Base-by-base conservation (phyloP, 1,284 basidiomycete species). In the Microbotryomycetes sp. region DNA sequence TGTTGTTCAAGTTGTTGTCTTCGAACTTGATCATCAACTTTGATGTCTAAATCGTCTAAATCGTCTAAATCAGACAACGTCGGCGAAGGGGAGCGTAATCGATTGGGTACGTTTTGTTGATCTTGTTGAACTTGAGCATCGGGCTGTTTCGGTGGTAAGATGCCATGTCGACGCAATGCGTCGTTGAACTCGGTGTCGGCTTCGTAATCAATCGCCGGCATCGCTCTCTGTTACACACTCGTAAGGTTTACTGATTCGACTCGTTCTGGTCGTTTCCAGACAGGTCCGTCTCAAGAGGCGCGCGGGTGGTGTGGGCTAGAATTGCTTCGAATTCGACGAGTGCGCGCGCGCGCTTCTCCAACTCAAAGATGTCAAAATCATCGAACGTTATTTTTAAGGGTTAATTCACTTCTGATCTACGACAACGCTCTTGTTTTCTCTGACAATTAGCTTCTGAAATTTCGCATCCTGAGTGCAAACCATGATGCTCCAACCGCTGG, bases 141-240 rank as follows among this genome's bases (percentile, higher is more conserved):
- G 31, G 31, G 70, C 70, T 58, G 25, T 31, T 52, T 47, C 19
- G 66, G 66, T 19, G 92, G 90, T 23, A 96, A 78, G 71, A 96
- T 93, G 45, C 92, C 92, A 72, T 92, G 84, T 71, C 89, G 89
- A 60, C 92, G 88, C 9, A 96, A 83, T 31, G 88, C 88, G 74
- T 93, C 92, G 77, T 96, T 93, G 77, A 69, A 69, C 57, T 69
- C 67, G 32, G 67, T 69, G 58, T 69, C 67, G 22, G 58, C 66
- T 9, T 62, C 47, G 62, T 68, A 68, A 45, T 68, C 56, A 62
- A 68, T 54, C 0, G 66, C 55, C 15, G 57, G 58, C 58, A 42
- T 42, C 36, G n/a, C n/a, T n/a, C n/a, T n/a, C n/a, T n/a, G n/a
- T n/a, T n/a, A n/a, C n/a, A n/a, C n/a, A n/a, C 36, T 42, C 36